These are phyloP conservation scores for Chlorella vulgaris DNA, from an alignment of 139 green algal genomes.

Conservation along the genomic window DNA sequence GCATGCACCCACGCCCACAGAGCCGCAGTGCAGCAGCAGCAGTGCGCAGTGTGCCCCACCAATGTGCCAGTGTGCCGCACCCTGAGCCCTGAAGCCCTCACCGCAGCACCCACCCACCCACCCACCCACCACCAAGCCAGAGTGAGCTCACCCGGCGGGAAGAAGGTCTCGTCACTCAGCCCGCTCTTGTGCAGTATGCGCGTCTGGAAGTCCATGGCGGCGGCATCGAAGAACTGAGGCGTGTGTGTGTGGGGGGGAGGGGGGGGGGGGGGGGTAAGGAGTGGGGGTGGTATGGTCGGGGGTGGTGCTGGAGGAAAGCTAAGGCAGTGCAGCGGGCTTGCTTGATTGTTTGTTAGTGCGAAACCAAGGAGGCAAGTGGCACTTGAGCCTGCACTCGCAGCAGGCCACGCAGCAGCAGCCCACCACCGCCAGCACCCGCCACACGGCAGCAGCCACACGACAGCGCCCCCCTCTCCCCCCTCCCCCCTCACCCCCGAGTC, in stretches of 20 bases:
- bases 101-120: neutral
- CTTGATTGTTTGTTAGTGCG: too few species aligned
- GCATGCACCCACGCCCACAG: too few species aligned
- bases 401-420: too few species aligned
- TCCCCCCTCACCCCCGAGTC: conserved; percentile 14
- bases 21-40: too few species aligned
- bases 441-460: neutral
- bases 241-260: neutral
- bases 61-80: too few species aligned
- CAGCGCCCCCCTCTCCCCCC: neutral
- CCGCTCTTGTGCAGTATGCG: conserved; percentile 67
- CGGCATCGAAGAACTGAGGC: conserved; percentile 58
- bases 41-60: too few species aligned
- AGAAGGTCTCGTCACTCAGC: conserved; percentile 73
- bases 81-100: too few species aligned
- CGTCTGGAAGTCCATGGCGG: conserved; percentile 76
- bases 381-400: too few species aligned
- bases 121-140: too few species aligned
- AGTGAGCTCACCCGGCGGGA: conserved; percentile 60
- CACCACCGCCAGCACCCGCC: neutral
- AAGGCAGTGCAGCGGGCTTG: too few species aligned
- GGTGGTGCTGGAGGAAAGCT: neutral
- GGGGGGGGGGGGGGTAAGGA: neutral
- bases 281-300: neutral
- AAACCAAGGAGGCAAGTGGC: too few species aligned